These are phyloP conservation scores for Neonothopanus nambi DNA, from an alignment of 1,284 basidiomycete species.

Conservation along the genomic window DNA sequence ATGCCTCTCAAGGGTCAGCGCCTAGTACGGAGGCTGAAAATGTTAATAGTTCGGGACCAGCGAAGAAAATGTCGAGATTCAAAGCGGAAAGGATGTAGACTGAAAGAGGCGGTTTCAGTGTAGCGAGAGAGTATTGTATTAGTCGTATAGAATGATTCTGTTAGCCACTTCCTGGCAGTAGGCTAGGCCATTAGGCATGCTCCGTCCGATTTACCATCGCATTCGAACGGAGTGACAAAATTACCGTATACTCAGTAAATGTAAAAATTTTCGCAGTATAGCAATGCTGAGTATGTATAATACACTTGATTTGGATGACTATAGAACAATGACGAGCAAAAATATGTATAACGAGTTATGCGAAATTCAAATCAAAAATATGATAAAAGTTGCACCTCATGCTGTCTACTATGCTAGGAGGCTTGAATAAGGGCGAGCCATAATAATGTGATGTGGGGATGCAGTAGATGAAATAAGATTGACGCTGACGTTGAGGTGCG, in stretches of 20 bases:
- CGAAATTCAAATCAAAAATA: not conserved
- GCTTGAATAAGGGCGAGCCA: not conserved
- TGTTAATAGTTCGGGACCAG: conserved; percentile 19
- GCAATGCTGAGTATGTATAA: conserved; percentile 2
- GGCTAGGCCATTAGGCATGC: no score
- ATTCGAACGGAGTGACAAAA: no score
- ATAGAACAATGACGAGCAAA: conserved; percentile 8
- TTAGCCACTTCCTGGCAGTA: no score
- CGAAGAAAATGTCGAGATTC: conserved; percentile 47
- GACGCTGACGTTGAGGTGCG: not conserved
- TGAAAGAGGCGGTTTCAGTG: no score
- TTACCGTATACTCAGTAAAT: no score
- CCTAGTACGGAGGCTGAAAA: conserved; percentile 11
- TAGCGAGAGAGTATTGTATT: no score
- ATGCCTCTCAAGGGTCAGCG: conserved; percentile 2
- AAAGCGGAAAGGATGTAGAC: conserved; percentile 39
- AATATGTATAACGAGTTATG: not conserved
- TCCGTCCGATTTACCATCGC: no score
- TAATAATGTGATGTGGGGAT: not conserved
- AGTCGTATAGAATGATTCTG: no score
- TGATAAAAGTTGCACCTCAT: not conserved
- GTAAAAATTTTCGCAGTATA: not conserved
- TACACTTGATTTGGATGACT: not conserved
- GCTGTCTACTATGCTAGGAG: not conserved
- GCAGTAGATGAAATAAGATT: not conserved